phyloP scores from a whole-genome alignment of 768 basidiomycete species.

The Mycena maculata region DNA sequence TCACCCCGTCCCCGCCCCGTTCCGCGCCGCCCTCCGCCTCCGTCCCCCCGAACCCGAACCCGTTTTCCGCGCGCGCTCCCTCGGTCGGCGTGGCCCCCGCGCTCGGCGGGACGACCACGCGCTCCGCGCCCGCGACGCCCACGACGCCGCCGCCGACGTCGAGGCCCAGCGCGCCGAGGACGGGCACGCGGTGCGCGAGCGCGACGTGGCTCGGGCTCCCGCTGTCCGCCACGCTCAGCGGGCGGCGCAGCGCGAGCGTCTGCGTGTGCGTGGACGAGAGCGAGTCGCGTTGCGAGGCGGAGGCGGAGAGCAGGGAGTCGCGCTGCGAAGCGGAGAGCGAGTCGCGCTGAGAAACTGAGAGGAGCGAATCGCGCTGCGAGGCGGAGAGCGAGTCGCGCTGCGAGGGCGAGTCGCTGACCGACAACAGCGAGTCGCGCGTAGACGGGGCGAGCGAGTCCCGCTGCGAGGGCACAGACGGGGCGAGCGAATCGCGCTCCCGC shows the following conservation, averaged over 20 bases:
- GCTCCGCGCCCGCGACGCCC: slow-evolving; percentile 45
- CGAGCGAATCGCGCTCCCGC: background rate
- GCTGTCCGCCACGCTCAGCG: slow-evolving; percentile 49
- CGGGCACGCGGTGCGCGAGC: slow-evolving; percentile 52
- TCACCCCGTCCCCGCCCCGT: background rate
- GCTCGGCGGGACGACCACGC: background rate
- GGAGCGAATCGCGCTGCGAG: slow-evolving; percentile 6
- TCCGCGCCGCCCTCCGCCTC: background rate
- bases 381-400: background rate
- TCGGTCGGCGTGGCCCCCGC: background rate
- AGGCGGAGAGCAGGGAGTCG: slow-evolving; percentile 10
- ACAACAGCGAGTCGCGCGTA: background rate
- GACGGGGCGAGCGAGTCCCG: too few relatives aligned
- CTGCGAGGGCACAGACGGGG: background rate
- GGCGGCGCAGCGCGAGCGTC: slow-evolving; percentile 19
- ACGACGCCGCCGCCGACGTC: slow-evolving; percentile 50
- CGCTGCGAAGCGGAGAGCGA: background rate
- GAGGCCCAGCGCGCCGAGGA: slow-evolving; percentile 31
- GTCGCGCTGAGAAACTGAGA: slow-evolving; percentile 1
- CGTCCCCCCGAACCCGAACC: background rate
- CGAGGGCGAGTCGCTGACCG: background rate
- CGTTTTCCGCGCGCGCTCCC: too few relatives aligned
- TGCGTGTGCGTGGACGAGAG: slow-evolving; percentile 22
- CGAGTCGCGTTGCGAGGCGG: slow-evolving; percentile 8
- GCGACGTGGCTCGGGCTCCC: slow-evolving; percentile 48